phyloP scores from a whole-genome alignment of 2,329 filamentous ascomycete species.

The Periconia digitata region DNA sequence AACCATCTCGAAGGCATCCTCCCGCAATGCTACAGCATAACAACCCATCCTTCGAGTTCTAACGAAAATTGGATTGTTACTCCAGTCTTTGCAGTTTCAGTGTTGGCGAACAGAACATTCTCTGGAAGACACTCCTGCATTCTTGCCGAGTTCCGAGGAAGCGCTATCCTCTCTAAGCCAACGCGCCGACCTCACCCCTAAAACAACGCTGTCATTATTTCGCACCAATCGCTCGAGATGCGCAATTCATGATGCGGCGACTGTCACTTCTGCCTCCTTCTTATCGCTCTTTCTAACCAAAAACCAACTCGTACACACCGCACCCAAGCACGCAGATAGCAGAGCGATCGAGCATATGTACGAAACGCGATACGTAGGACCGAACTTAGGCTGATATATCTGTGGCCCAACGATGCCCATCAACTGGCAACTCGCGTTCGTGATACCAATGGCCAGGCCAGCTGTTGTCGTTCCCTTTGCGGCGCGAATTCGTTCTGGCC shows the following conservation, averaged over 20 bases:
- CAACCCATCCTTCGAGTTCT: not conserved
- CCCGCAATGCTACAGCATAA: not conserved
- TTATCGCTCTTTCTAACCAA: constrained; percentile 16
- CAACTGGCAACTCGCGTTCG: constrained; percentile 37
- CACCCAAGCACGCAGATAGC: constrained; percentile 20
- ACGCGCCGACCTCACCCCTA: too few species aligned
- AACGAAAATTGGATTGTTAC: too few species aligned
- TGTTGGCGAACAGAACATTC: not conserved
- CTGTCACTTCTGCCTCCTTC: not conserved
- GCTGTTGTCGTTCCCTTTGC: constrained; percentile 45
- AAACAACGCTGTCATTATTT: too few species aligned
- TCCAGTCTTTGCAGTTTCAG: not conserved
- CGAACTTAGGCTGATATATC: constrained; percentile 45
- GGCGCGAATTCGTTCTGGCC: constrained; percentile 46
- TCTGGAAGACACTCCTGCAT: not conserved
- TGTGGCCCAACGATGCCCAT: constrained; percentile 46
- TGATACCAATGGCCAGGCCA: constrained; percentile 43
- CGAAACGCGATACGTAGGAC: constrained; percentile 43
- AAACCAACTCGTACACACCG: constrained; percentile 19
- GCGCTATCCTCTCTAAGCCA: too few species aligned
- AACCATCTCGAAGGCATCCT: not conserved
- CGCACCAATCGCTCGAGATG: not conserved
- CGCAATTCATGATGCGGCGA: not conserved
- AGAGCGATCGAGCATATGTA: constrained; percentile 42
- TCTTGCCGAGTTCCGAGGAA: not conserved